phyloP scores from a whole-genome alignment of 2,329 filamentous ascomycete species.

The Phoma sp. region DNA sequence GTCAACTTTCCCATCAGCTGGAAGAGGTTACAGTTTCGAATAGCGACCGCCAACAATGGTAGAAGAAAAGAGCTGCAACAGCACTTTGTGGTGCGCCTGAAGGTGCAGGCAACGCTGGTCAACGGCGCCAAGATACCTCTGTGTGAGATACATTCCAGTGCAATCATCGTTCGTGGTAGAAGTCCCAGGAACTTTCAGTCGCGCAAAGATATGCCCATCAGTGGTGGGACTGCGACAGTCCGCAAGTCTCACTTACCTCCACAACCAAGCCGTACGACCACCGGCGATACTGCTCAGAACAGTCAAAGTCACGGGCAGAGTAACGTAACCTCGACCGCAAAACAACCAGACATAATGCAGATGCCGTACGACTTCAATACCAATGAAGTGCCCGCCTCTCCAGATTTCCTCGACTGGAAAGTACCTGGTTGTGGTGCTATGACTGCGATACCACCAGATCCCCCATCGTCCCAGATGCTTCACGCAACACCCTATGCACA shows the following conservation, averaged over 20 bases:
- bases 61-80: conserved; percentile 94
- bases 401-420: conserved; percentile 55
- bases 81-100: conserved; percentile 89
- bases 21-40: conserved; percentile 91
- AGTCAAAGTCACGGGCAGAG: conserved; percentile 36
- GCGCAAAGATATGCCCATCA: conserved; percentile 87
- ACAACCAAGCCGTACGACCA: conserved; percentile 46
- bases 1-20: conserved; percentile 92
- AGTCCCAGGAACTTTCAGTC: conserved; percentile 96
- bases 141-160: conserved; percentile 83
- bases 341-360: conserved; percentile 47
- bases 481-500: conserved; percentile 54
- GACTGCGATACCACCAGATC: conserved; percentile 52
- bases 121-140: conserved; percentile 83
- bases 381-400: conserved; percentile 49
- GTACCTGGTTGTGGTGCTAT: conserved; percentile 49
- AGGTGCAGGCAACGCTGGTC: conserved; percentile 81
- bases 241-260: conserved; percentile 62
- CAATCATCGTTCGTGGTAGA: conserved; percentile 90
- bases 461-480: conserved; percentile 44
- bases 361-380: conserved; percentile 52
- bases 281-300: conserved; percentile 43
- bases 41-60: conserved; percentile 95
- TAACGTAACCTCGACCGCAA: conserved; percentile 32
- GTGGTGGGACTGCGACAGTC: conserved; percentile 78